Evolutionary conservation across 169 alveolate genomes (phyloP).

Genomic region (Plasmodium vinckei): DNA sequence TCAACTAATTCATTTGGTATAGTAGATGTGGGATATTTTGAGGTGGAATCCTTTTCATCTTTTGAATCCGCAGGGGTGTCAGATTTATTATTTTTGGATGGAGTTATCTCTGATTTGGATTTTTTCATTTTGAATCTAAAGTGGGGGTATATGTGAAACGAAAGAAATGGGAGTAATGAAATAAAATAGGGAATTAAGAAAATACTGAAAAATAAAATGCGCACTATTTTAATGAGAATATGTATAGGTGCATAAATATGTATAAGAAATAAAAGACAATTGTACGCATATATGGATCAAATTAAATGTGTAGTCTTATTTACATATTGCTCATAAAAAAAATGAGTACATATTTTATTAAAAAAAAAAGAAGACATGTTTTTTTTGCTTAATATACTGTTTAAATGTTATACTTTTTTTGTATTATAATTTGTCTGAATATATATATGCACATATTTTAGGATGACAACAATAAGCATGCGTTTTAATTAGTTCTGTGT

Average conservation of each 20-base stretch:
- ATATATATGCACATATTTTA: no score
- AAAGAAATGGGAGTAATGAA: background rate
- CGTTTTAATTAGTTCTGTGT: no score
- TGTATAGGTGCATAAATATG: background rate
- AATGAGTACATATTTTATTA: no score
- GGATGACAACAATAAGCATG: no score
- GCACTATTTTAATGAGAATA: background rate
- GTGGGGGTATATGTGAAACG: background rate
- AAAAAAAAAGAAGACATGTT: no score
- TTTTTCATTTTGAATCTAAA: slow-evolving; percentile 26
- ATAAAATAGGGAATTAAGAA: background rate
- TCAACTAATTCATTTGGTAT: slow-evolving; percentile 17
- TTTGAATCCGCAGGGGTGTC: slow-evolving; percentile 11
- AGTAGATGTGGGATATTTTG: background rate
- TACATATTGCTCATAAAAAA: no score
- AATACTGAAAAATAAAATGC: no score
- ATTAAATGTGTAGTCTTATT: no score
- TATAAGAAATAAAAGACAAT: background rate
- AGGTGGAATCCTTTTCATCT: slow-evolving; percentile 1
- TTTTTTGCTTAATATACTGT: no score
- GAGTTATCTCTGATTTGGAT: slow-evolving; percentile 14
- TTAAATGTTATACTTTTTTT: no score
- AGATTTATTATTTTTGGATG: slow-evolving; percentile 37
- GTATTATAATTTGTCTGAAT: no score
- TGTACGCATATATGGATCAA: background rate